phyloP scores from a whole-genome alignment of 306 rosid species.

The Elaeagnus macrophylla region DNA sequence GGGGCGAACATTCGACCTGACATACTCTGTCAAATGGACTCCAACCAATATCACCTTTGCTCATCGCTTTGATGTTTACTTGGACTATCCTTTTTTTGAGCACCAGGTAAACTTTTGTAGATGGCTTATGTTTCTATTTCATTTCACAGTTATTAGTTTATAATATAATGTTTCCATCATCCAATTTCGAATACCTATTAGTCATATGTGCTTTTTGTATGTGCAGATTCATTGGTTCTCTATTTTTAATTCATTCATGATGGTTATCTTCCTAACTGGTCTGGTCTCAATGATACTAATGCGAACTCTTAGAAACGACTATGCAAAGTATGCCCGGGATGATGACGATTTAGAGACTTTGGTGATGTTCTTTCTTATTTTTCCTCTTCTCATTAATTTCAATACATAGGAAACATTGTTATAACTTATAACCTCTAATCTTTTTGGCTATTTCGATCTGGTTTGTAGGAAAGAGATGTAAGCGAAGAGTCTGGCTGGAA shows the following conservation, averaged over 20 bases:
- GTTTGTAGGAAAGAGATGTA: slow-evolving; percentile 84
- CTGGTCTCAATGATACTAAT: slow-evolving; percentile 97
- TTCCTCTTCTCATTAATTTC: background rate
- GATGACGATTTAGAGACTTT: slow-evolving; percentile 94
- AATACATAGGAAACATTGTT: background rate
- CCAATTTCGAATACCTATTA: background rate
- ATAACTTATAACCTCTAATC: slow-evolving; percentile 16
- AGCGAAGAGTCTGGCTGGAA: slow-evolving; percentile 99
- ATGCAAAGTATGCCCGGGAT: slow-evolving; percentile 98
- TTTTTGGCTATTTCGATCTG: slow-evolving; percentile 16
- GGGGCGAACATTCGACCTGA: slow-evolving; percentile 59
- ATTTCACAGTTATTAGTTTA: background rate
- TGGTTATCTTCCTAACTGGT: slow-evolving; percentile 99
- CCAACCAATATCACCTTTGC: slow-evolving; percentile 70
- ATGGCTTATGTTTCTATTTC: background rate
- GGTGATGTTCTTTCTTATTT: slow-evolving; percentile 38
- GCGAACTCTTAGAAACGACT: slow-evolving; percentile 97
- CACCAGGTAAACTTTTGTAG: slow-evolving; percentile 60
- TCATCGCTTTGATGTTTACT: slow-evolving; percentile 86
- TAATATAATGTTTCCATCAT: background rate
- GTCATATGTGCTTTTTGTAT: slow-evolving; percentile 18
- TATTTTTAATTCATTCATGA: slow-evolving; percentile 96
- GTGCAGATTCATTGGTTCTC: slow-evolving; percentile 99
- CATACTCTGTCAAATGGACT: slow-evolving; percentile 84
- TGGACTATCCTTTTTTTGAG: slow-evolving; percentile 97